Base-by-base conservation (phyloP, 2,329 filamentous ascomycete genomes). In the Fragosphaeria purpurea region DNA sequence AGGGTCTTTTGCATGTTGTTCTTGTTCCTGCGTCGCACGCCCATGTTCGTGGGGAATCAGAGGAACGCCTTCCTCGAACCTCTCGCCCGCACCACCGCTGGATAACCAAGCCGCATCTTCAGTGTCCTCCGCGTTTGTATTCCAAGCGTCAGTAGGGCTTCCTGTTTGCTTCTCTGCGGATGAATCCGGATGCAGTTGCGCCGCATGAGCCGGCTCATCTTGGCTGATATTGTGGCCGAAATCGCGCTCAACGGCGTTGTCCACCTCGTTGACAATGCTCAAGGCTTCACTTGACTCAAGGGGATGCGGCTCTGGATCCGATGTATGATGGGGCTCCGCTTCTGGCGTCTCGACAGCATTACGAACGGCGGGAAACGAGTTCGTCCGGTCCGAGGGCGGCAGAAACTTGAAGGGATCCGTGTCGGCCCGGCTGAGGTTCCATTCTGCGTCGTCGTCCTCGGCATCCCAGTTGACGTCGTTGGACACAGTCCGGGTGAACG, bases 31-130 rank as follows among this genome's bases (percentile, higher is more conserved):
- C 32, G 50, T 40, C 33, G 47, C 22, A 46, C 9, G 10, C 1
- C 44, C 12, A 12, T 61, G 50, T 46, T 68, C 63, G 22, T 72
- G 69, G 0, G 57, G 48, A 58, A 80, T 79, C 53, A 88, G 65
- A 1, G 84, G 83, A 5, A 88, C 53, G 0, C 84, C 84, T 65
- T 88, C 85, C 52, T 86, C 83, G 55, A 76, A 88, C 43, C 84
- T 77, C 31, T 77, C 75, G 32, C 22, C 22, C 22, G 22, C 22
- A 22, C 22, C 22, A 3, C 22, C 22, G 22, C 22, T 22, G 22
- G 22, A 22, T 22, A 22, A 22, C 22, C 22, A 22, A 22, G 22
- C 22, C 22, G 22, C 22, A 22, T 22, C 22, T 22, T 22, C 22
- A 22, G 22, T 22, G n/a, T 37, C 44, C 9, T 32, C 44, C 1